A percentile compares a stretch with the other conserved stretches of the same genome.
These are phyloP conservation scores for Juncus inflexus DNA, from an alignment of 176 grass and related monocot genomes.

Conservation along the genomic window DNA sequence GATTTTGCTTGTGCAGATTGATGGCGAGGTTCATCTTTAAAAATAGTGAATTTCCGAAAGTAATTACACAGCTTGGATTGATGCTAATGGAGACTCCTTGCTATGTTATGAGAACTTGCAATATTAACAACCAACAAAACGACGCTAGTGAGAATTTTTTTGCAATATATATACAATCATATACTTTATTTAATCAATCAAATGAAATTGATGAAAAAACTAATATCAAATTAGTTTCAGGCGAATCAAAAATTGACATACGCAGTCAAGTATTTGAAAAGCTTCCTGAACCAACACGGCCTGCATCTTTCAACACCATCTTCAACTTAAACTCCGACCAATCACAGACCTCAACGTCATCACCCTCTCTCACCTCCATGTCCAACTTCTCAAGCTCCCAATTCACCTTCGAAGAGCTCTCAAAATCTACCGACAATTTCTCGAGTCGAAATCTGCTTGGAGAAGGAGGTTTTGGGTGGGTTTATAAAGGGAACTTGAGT, in stretches of 20 bases:
- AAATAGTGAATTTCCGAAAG: slow-evolving; percentile 11
- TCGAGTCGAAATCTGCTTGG: slow-evolving; percentile 31
- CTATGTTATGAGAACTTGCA: slow-evolving; percentile 20
- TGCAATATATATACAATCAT: too few species aligned
- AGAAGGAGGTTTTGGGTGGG: slow-evolving; percentile 37
- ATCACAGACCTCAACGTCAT: neutral
- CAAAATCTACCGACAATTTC: slow-evolving; percentile 27
- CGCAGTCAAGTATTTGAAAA: too few species aligned
- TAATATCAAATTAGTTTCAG: neutral
- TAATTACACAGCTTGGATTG: slow-evolving; percentile 13
- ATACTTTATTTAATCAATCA: too few species aligned
- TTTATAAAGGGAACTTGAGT: slow-evolving; percentile 34
- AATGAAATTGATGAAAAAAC: neutral
- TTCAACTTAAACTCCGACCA: slow-evolving; percentile 4
- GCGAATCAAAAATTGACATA: too few species aligned
- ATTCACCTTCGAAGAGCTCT: slow-evolving; percentile 33
- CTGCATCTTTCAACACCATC: slow-evolving; percentile 16
- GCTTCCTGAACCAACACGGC: neutral
- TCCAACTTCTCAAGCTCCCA: slow-evolving; percentile 13
- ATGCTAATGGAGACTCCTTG: slow-evolving; percentile 19
- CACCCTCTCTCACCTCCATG: slow-evolving; percentile 9
- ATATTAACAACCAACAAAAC: neutral
- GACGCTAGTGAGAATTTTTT: slow-evolving; percentile 11
- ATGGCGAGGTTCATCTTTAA: neutral
- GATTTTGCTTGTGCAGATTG: slow-evolving; percentile 16